phyloP scores from a whole-genome alignment of 306 rosid genomes.

The Astragalus membranaceus region DNA sequence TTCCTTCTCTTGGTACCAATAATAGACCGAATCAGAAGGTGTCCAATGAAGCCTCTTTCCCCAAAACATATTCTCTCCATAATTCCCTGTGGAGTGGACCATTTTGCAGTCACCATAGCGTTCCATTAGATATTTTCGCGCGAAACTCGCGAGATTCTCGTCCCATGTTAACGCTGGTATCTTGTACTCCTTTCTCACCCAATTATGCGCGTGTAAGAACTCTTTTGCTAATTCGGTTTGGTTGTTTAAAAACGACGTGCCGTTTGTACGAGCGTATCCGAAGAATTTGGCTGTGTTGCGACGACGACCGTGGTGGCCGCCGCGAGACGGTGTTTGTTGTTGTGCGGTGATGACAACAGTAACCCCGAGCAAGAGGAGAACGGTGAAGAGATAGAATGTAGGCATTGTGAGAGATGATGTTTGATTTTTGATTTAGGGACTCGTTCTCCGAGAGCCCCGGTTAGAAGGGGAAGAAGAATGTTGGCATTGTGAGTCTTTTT shows the following conservation, averaged over 20 bases:
- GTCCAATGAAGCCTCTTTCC: conserved; percentile 31
- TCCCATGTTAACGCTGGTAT: conserved; percentile 35
- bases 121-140: conserved; percentile 24
- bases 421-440: not conserved
- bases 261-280: not conserved
- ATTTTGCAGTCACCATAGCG: conserved; percentile 32
- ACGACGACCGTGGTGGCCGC: not conserved
- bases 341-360: not conserved
- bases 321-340: not conserved
- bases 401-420: not conserved
- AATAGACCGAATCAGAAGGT: conserved; percentile 34
- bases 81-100: conserved; percentile 28
- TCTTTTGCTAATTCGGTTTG: conserved; percentile 5
- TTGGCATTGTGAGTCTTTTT: not conserved
- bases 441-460: conserved; percentile 23
- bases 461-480: not conserved
- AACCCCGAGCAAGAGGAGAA: not conserved
- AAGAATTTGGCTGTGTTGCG: conserved; percentile 4
- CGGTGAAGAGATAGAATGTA: not conserved
- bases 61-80: conserved; percentile 71
- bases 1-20: conserved; percentile 32
- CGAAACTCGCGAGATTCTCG: conserved; percentile 27
- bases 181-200: conserved; percentile 18
- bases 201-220: conserved; percentile 52
- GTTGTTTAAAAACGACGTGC: not conserved